phyloP scores from a whole-genome alignment of 257 asterid genomes.

The Lithospermum erythrorhizon region DNA sequence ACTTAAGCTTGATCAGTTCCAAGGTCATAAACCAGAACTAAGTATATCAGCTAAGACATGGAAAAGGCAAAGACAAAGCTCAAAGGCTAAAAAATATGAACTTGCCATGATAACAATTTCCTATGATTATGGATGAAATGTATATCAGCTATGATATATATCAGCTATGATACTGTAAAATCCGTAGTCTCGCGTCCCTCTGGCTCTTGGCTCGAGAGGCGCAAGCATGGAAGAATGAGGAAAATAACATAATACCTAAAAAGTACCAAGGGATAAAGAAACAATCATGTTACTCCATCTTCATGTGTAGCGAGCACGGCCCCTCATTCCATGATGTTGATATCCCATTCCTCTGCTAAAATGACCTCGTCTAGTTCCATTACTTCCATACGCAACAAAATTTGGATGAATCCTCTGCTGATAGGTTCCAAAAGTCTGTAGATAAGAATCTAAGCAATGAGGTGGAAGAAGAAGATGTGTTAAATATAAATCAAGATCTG shows the following conservation, averaged over 20 bases:
- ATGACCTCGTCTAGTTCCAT: conserved; percentile 36
- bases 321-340: conserved; percentile 30
- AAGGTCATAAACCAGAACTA: background rate
- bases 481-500: background rate
- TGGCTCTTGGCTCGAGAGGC: background rate
- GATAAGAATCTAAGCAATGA: conserved; percentile 1
- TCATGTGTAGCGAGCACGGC: conserved; percentile 35
- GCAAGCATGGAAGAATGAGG: background rate
- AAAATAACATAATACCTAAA: background rate
- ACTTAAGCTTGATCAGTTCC: background rate
- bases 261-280: background rate
- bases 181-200: background rate
- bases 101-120: background rate
- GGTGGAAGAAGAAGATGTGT: background rate
- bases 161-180: background rate
- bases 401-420: conserved; percentile 36
- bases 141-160: background rate
- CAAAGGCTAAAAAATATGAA: conserved; percentile 4
- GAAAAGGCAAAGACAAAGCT: conserved; percentile 10
- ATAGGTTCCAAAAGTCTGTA: conserved; percentile 46
- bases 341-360: conserved; percentile 49
- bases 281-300: background rate
- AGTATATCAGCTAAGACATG: background rate
- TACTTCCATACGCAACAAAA: conserved; percentile 31
- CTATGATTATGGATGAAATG: background rate